Conservation (phyloP, 2,329 filamentous ascomycete species). For the Diaporthe eres region DNA sequence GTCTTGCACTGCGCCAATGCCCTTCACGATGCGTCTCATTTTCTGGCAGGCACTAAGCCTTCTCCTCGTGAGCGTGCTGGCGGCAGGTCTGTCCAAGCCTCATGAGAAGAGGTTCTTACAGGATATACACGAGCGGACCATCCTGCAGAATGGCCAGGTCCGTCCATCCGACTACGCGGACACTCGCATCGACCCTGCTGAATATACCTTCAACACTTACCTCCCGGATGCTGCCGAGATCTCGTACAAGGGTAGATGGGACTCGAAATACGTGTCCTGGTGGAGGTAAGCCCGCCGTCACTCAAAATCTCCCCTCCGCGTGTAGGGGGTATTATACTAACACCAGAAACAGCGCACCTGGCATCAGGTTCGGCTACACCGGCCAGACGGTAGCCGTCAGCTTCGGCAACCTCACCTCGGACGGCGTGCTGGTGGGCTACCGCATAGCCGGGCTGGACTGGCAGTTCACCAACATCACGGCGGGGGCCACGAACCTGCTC, state of each 20-base stretch:
- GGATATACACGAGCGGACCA: constrained; percentile 46
- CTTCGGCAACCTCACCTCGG: constrained; percentile 66
- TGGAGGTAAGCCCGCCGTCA: constrained; percentile 63
- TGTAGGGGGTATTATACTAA: constrained; percentile 13
- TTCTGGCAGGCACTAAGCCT: constrained; percentile 10
- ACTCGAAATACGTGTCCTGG: constrained; percentile 71
- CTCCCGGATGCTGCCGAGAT: constrained; percentile 66
- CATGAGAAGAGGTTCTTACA: constrained; percentile 25
- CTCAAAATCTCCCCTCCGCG: neutral
- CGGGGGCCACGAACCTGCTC: constrained; percentile 68
- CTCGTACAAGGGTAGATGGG: constrained; percentile 75
- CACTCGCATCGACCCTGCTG: constrained; percentile 54
- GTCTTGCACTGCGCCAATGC: neutral
- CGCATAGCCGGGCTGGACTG: constrained; percentile 72
- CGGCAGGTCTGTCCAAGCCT: constrained; percentile 3
- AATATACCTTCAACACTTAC: constrained; percentile 59
- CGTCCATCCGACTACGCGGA: constrained; percentile 57
- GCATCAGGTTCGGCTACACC: constrained; percentile 69
- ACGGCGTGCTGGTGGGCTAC: constrained; percentile 68
- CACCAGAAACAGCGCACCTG: constrained; percentile 57
- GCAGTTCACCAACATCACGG: constrained; percentile 73
- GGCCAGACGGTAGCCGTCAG: constrained; percentile 66
- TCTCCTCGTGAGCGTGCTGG: constrained; percentile 24
- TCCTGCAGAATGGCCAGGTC: constrained; percentile 59
- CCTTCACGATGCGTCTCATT: constrained; percentile 22